Evolutionary conservation across 805 yeast genomes (phyloP).

Genomic region (Candida nanaspora): DNA sequence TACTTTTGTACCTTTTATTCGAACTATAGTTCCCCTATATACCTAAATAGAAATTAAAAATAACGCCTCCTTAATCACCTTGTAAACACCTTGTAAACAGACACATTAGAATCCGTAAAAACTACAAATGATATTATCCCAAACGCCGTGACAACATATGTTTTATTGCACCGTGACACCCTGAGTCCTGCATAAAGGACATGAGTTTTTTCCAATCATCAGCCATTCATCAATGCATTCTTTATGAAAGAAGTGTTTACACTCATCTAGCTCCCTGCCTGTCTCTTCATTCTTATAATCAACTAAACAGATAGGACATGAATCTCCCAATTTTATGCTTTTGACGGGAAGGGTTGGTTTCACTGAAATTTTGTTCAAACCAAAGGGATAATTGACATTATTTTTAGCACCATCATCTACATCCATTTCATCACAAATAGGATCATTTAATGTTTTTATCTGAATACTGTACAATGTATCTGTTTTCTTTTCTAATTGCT

Average conservation of each 20-base stretch:
- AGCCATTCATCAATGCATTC: conserved; percentile 57
- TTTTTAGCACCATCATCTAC: too few species aligned
- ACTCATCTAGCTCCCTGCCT: conserved; percentile 35
- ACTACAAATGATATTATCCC: too few species aligned
- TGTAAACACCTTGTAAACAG: too few species aligned
- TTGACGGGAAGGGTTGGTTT: too few species aligned
- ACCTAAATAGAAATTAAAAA: too few species aligned
- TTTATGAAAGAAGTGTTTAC: conserved; percentile 47
- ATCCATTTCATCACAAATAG: conserved; percentile 9
- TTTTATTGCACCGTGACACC: conserved; percentile 20
- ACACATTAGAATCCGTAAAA: too few species aligned
- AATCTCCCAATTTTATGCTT: too few species aligned
- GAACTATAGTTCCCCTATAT: too few species aligned
- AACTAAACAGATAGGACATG: conserved; percentile 46
- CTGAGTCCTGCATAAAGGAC: conserved; percentile 49
- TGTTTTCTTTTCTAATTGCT: conserved; percentile 10
- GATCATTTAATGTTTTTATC: too few species aligned
- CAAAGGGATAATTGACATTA: background rate
- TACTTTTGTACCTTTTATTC: too few species aligned
- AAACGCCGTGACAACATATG: background rate
- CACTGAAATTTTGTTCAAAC: conserved; percentile 7
- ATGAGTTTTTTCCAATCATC: conserved; percentile 42
- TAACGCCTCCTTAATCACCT: too few species aligned
- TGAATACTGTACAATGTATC: conserved; percentile 12
- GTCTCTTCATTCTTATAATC: conserved; percentile 40